A percentile compares a stretch with the other conserved stretches of the same genome.
These are phyloP conservation scores for Hymenoscyphus infarciens DNA, from an alignment of 2,329 filamentous ascomycete genomes.

Conservation along the genomic window DNA sequence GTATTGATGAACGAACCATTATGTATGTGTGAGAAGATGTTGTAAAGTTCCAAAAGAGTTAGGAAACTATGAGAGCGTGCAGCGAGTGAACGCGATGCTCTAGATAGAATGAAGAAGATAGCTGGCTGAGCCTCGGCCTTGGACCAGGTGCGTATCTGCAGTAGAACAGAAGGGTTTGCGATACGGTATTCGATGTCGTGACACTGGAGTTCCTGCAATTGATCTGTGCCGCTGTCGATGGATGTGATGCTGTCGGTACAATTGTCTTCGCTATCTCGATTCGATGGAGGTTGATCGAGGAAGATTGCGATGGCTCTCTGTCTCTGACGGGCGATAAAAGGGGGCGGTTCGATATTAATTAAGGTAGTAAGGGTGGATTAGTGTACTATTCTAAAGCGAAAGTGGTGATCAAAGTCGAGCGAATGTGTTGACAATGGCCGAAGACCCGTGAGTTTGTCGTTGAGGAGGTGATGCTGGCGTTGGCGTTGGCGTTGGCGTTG, in stretches of 20 bases:
- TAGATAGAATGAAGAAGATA: slow-evolving; percentile 13
- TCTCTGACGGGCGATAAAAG: background rate
- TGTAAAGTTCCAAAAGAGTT: slow-evolving; percentile 6
- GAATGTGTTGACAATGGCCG: background rate
- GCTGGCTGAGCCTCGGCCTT: background rate
- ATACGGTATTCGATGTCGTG: slow-evolving; percentile 1
- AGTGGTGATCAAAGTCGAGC: slow-evolving; percentile 1
- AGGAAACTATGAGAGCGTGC: slow-evolving; percentile 13
- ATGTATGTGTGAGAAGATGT: slow-evolving; percentile 21
- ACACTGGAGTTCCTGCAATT: slow-evolving; percentile 3
- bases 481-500: background rate
- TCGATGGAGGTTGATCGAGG: background rate
- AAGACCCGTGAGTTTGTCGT: background rate
- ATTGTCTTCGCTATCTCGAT: background rate
- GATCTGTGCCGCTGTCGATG: slow-evolving; percentile 3
- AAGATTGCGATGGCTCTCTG: background rate
- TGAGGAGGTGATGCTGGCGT: background rate
- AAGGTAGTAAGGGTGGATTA: background rate
- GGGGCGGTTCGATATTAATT: slow-evolving; percentile 1
- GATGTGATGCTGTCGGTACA: slow-evolving; percentile 1
- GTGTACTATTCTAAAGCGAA: background rate
- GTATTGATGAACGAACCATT: slow-evolving; percentile 32
- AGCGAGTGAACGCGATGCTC: slow-evolving; percentile 12
- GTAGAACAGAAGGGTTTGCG: background rate
- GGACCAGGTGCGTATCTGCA: background rate